Evolutionary conservation across 2,329 filamentous ascomycete species (phyloP).

Genomic region (Exophiala xenobiotica): DNA sequence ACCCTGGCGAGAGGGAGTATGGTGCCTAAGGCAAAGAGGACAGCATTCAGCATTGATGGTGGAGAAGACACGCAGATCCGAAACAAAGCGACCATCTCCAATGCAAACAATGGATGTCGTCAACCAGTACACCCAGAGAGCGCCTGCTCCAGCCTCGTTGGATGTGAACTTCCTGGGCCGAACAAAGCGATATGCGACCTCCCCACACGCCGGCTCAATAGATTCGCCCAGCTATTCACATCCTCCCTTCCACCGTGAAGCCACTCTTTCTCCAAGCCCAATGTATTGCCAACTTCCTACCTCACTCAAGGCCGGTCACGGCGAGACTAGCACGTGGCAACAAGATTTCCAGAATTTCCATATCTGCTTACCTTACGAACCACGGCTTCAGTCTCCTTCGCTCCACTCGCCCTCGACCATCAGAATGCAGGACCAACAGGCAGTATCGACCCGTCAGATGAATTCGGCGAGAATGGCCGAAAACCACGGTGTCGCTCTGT

Average conservation of each 20-base stretch:
- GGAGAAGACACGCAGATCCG: slow-evolving; percentile 32
- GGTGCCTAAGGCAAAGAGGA: slow-evolving; percentile 52
- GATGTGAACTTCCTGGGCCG: slow-evolving; percentile 12
- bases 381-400: slow-evolving; percentile 46
- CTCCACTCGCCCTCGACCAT: no score
- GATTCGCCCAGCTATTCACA: slow-evolving; percentile 5
- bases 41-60: slow-evolving; percentile 38
- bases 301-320: slow-evolving; percentile 41
- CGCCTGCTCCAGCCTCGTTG: slow-evolving; percentile 22
- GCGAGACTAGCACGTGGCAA: slow-evolving; percentile 48
- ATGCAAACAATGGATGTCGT: slow-evolving; percentile 38
- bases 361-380: slow-evolving; percentile 46
- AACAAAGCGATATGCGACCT: slow-evolving; percentile 30
- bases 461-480: slow-evolving; percentile 34
- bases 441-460: slow-evolving; percentile 34
- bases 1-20: slow-evolving; percentile 56
- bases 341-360: slow-evolving; percentile 56
- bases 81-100: slow-evolving; percentile 25
- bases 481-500: slow-evolving; percentile 36
- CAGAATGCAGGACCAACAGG: slow-evolving; percentile 41
- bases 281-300: slow-evolving; percentile 52
- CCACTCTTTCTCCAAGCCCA: slow-evolving; percentile 52
- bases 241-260: slow-evolving; percentile 29
- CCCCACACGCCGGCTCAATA: slow-evolving; percentile 35
- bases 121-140: slow-evolving; percentile 30